These are phyloP conservation scores for Hydrangea macrophylla DNA, from an alignment of 148 eudicot genomes.

Conservation along the genomic window DNA sequence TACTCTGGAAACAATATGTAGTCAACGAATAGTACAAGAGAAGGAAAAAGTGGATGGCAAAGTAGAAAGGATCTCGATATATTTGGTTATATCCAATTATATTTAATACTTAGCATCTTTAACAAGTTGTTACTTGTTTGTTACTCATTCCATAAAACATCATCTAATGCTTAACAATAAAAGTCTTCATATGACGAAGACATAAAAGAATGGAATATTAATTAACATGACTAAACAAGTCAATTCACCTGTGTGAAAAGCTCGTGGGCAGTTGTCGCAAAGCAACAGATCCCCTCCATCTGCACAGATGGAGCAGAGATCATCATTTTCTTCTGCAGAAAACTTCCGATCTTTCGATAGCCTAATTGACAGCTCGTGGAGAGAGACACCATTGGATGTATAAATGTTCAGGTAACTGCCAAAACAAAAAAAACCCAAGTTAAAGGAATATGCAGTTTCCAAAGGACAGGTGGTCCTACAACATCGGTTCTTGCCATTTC, in stretches of 20 bases:
- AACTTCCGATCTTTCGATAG: constrained; percentile 34
- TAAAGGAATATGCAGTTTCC: neutral
- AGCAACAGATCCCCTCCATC: constrained; percentile 66
- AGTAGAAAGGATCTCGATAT: too few relatives aligned
- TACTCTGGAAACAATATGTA: too few relatives aligned
- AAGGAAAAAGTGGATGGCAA: too few relatives aligned
- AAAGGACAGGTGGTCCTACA: neutral
- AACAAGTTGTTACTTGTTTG: too few relatives aligned
- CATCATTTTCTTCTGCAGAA: constrained; percentile 66
- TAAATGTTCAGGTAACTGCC: constrained; percentile 75
- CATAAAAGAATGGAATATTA: too few relatives aligned
- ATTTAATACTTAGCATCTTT: too few relatives aligned
- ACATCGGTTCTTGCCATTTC: neutral
- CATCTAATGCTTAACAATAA: too few relatives aligned
- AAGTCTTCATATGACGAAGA: too few relatives aligned
- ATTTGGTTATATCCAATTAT: too few relatives aligned
- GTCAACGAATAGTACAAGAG: too few relatives aligned
- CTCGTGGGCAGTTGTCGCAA: constrained; percentile 88
- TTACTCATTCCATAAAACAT: too few relatives aligned
- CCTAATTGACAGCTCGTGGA: constrained; percentile 69
- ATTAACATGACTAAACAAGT: neutral
- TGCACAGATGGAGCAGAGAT: constrained; percentile 72
- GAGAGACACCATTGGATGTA: constrained; percentile 82
- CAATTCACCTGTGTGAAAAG: constrained; percentile 68
- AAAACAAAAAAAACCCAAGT: neutral